Conservation (phyloP, 192 early-diverging fungal species). For the Phlyctochytrium arcticum region DNA sequence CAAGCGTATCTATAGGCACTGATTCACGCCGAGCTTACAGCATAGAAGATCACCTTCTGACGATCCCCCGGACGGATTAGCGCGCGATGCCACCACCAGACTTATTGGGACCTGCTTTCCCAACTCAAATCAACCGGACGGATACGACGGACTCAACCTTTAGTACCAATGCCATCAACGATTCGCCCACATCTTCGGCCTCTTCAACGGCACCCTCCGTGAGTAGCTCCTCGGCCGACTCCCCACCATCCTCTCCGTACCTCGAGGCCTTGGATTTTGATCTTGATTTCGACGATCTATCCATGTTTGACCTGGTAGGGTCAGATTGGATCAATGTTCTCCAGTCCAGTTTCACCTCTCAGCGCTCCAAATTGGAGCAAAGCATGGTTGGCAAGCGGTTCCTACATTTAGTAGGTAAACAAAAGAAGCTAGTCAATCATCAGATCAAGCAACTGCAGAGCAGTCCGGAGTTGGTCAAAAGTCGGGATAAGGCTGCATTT, state of each 20-base stretch:
- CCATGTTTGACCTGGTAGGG: conserved; percentile 17
- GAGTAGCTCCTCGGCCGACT: no score
- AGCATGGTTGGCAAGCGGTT: conserved; percentile 1
- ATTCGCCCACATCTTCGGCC: no score
- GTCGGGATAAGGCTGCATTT: conserved; percentile 62
- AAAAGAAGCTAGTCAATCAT: background rate
- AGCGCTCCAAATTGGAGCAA: conserved; percentile 1
- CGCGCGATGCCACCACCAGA: no score
- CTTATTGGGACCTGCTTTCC: no score
- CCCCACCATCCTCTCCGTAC: background rate
- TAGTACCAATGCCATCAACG: no score
- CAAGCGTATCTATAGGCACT: no score
- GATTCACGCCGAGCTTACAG: no score
- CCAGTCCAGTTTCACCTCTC: background rate
- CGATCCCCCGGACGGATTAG: no score
- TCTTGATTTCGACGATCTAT: conserved; percentile 11
- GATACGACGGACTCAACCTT: no score
- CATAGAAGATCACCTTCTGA: no score
- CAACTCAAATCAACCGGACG: no score
- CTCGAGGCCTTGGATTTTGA: background rate
- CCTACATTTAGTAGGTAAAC: background rate
- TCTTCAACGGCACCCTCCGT: no score
- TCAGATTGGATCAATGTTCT: conserved; percentile 7
- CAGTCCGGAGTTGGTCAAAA: conserved; percentile 17
- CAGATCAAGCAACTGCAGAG: conserved; percentile 6